Percentiles rank a stretch among this genome's conserved stretches.
Conservation (phyloP, 768 basidiomycete genomes). For the Austroboletus eburneus region DNA sequence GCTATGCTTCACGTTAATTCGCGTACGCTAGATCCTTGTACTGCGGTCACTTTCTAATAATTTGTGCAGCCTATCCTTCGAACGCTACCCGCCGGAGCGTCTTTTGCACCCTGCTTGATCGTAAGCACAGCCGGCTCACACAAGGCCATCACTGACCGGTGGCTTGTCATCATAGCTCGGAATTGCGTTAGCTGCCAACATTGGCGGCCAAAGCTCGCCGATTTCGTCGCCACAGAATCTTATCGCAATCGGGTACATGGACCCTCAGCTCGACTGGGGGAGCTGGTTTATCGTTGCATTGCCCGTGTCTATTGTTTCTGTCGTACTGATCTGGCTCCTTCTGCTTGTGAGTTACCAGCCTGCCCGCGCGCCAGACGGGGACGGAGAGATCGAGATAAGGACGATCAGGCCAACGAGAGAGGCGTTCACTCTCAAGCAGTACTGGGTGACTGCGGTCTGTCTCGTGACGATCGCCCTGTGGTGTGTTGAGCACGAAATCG, state of each 20-base stretch:
- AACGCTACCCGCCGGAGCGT: slow-evolving; percentile 79
- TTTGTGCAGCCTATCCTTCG: slow-evolving; percentile 79
- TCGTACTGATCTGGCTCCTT: slow-evolving; percentile 88
- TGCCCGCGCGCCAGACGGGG: slow-evolving; percentile 63
- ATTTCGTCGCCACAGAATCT: slow-evolving; percentile 98
- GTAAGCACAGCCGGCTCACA: slow-evolving; percentile 43
- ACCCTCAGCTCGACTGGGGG: slow-evolving; percentile 80
- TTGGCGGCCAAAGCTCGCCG: slow-evolving; percentile 95
- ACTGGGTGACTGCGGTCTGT: slow-evolving; percentile 83
- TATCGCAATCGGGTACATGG: slow-evolving; percentile 87
- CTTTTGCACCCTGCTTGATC: slow-evolving; percentile 88
- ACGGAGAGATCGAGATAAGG: slow-evolving; percentile 78
- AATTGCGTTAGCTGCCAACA: slow-evolving; percentile 97
- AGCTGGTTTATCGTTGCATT: slow-evolving; percentile 93
- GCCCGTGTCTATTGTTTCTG: slow-evolving; percentile 83
- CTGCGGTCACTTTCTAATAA: slow-evolving; percentile 1
- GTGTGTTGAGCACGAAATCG: slow-evolving; percentile 81
- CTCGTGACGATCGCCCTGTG: slow-evolving; percentile 82
- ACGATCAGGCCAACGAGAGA: slow-evolving; percentile 82
- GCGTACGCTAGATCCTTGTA: slow-evolving; percentile 45
- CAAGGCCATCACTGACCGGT: slow-evolving; percentile 1
- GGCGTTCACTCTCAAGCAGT: slow-evolving; percentile 78
- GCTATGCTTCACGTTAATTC: slow-evolving; percentile 92
- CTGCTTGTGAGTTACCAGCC: slow-evolving; percentile 81
- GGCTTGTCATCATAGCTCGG: slow-evolving; percentile 55